Base-by-base conservation (phyloP, 2,329 filamentous ascomycete species). In the Fusarium sp. region DNA sequence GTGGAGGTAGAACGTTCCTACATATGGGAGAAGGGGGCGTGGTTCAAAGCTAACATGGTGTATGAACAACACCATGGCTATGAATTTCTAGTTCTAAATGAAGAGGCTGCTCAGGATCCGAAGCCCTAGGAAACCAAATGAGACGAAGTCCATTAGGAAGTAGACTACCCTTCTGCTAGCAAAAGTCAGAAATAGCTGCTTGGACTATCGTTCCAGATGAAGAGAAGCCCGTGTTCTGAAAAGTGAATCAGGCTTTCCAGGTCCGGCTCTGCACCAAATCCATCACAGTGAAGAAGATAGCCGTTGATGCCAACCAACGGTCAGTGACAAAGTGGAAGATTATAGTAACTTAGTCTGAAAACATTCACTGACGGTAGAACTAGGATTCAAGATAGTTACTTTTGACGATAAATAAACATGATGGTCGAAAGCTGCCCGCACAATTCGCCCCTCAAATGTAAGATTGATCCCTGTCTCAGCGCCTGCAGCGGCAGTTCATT, bases 1-100 rank as follows among this genome's bases (percentile, higher is more conserved):
- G 6, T 31, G 50, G 13, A 66, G 20, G 34, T 66, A 24, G 6
- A 69, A 24, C 5, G 13, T 34, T 18, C 58, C 67, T 9, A 69
- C 13, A 16, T 13, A 34, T 34, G 31, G 31, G 31, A 34, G 31
- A 34, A 11, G 10, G 11, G 31, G 31, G 31, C 31, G 5, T 34
- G 11, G 31, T 34, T 34, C 4, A 34, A 13, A 34, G 11, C 31
- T 34, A 34, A 34, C 31, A 6, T 34, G 11, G 31, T 34, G 31
- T 6, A 34, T 6, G 11, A 34, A 34, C 31, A 34, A 34, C 5
- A 34, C 11, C 5, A 34, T 13, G 1, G 11, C 31, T 34, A 34
- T 34, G 11, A 6, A 34, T 34, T 34, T 34, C 11, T 34, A 34
- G 31, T 13, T 34, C 11, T 13, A 11, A 34, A 34, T 13, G 11